Percentiles rank a stretch among this genome's conserved stretches.
These are phyloP conservation scores for Lycium barbarum DNA, from an alignment of 257 asterid genomes.

Conservation along the genomic window DNA sequence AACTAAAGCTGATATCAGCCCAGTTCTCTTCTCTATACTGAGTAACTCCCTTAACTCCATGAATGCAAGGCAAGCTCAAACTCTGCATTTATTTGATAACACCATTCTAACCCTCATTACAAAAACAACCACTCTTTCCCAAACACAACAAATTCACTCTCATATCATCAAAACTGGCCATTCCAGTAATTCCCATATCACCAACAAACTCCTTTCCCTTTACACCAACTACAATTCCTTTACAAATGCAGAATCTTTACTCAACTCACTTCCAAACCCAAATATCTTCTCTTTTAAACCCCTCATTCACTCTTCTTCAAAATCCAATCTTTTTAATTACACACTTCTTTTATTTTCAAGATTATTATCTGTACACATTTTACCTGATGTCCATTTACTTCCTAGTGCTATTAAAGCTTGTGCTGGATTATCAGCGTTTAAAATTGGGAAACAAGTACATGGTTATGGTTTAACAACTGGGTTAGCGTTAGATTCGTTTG, in stretches of 20 bases:
- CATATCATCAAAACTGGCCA: conserved; percentile 63
- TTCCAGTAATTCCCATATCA: conserved; percentile 44
- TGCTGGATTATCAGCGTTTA: conserved; percentile 53
- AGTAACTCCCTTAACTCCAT: conserved; percentile 18
- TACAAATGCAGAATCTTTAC: conserved; percentile 53
- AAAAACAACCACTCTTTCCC: conserved; percentile 46
- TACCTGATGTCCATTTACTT: conserved; percentile 71
- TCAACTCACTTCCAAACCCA: conserved; percentile 45
- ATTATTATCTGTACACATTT: conserved; percentile 45
- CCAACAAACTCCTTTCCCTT: conserved; percentile 60
- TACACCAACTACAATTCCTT: conserved; percentile 59
- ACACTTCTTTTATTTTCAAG: conserved; percentile 55
- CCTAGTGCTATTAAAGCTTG: conserved; percentile 79
- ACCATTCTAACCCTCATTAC: conserved; percentile 36
- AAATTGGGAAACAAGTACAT: conserved; percentile 74
- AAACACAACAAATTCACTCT: conserved; percentile 66
- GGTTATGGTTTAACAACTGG: conserved; percentile 71
- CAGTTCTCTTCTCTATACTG: background rate
- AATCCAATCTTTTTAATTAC: conserved; percentile 46
- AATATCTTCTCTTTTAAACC: conserved; percentile 59
- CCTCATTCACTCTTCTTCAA: conserved; percentile 69
- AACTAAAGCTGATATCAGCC: too few species aligned
- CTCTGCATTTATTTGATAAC: background rate
- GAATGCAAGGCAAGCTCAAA: conserved; percentile 13
- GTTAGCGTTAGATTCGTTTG: conserved; percentile 62